phyloP scores from a whole-genome alignment of 192 early-diverging fungal species.

The Backusella macrospora region DNA sequence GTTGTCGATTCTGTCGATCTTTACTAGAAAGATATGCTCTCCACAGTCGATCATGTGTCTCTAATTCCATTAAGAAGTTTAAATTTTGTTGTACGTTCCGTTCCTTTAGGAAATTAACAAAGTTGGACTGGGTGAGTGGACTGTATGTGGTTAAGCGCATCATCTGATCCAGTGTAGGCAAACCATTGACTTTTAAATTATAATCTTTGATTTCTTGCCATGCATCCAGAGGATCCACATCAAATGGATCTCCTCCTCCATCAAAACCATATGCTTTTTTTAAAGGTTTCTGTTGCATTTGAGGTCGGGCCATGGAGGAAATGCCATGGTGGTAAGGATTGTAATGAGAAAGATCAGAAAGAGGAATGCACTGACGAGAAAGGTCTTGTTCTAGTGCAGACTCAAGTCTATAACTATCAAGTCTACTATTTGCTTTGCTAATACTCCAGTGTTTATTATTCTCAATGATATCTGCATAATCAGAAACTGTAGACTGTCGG shows the following conservation, averaged over 20 bases:
- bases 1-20: constrained; percentile 14
- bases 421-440: constrained; percentile 37
- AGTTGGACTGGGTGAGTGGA: constrained; percentile 43
- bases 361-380: constrained; percentile 24
- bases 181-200: constrained; percentile 39
- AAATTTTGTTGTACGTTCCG: constrained; percentile 43
- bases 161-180: constrained; percentile 44
- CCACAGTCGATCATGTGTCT: constrained; percentile 47
- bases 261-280: constrained; percentile 32
- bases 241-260: constrained; percentile 29
- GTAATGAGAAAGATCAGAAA: constrained; percentile 21
- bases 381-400: constrained; percentile 28
- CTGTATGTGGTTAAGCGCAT: constrained; percentile 28
- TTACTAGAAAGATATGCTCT: constrained; percentile 24
- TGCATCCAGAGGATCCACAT: constrained; percentile 35
- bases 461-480: constrained; percentile 2
- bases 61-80: constrained; percentile 46
- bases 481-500: neutral
- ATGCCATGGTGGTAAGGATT: constrained; percentile 25
- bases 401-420: constrained; percentile 14
- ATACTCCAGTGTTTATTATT: constrained; percentile 31
- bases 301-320: neutral
- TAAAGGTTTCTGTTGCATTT: neutral
- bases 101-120: constrained; percentile 36
- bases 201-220: constrained; percentile 47